Conservation (phyloP, 75 land plant genomes). For the Pinus taeda region DNA sequence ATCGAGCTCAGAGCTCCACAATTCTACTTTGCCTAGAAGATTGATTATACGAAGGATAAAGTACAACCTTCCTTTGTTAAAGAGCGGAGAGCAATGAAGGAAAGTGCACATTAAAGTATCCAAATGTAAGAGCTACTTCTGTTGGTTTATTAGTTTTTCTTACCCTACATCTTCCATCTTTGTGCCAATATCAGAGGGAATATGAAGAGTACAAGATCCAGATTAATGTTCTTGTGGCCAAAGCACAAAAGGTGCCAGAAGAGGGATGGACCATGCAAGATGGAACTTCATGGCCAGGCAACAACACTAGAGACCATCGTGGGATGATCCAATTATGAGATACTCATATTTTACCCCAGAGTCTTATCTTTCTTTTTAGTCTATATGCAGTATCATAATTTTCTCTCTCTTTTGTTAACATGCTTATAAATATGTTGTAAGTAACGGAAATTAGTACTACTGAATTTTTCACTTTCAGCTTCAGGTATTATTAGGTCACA, state of each 20-base stretch:
- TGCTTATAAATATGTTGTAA: not conserved
- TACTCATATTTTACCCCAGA: too few species aligned
- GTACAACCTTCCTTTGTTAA: constrained; percentile 86
- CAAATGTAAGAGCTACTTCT: constrained; percentile 3
- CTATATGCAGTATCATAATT: not conserved
- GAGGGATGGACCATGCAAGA: constrained; percentile 74
- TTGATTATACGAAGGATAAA: constrained; percentile 90
- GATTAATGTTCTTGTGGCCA: constrained; percentile 85
- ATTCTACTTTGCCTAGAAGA: constrained; percentile 85
- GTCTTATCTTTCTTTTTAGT: not conserved
- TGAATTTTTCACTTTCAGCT: not conserved
- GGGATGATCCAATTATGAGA: constrained; percentile 73
- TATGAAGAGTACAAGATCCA: constrained; percentile 87
- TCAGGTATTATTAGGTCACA: constrained; percentile 76
- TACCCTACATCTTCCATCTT: not conserved
- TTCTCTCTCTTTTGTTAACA: not conserved
- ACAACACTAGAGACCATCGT: constrained; percentile 65
- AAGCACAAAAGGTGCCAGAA: constrained; percentile 83
- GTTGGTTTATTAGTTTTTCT: not conserved
- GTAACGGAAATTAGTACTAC: not conserved
- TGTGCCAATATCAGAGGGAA: constrained; percentile 50
- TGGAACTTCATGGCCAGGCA: constrained; percentile 88
- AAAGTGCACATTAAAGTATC: not conserved
- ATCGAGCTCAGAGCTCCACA: constrained; percentile 95
- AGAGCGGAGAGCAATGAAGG: constrained; percentile 92